These are phyloP conservation scores for Penicillium oxalicum DNA, from an alignment of 2,329 filamentous ascomycete genomes.

Conservation along the genomic window DNA sequence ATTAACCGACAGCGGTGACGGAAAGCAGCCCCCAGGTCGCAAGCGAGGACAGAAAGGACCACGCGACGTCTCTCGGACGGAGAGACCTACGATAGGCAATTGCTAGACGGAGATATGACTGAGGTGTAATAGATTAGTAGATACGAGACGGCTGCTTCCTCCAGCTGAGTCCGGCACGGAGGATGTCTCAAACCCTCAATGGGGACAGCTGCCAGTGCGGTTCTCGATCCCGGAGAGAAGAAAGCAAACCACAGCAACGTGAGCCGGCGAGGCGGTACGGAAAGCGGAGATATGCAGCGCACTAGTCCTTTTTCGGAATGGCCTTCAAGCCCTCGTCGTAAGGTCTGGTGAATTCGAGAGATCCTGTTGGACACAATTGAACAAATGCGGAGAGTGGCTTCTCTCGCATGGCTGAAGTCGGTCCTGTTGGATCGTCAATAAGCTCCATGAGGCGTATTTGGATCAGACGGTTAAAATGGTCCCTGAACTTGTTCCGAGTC, in stretches of 20 bases:
- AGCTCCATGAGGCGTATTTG: conserved; percentile 15
- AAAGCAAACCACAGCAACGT: too few species aligned
- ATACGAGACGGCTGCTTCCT: too few species aligned
- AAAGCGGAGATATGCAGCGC: neutral
- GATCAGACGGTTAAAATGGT: conserved; percentile 10
- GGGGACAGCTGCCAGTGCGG: too few species aligned
- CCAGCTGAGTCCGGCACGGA: too few species aligned
- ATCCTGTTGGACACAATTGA: neutral
- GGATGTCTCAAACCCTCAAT: too few species aligned
- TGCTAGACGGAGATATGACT: too few species aligned
- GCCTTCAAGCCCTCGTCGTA: too few species aligned
- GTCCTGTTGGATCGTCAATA: conserved; percentile 8
- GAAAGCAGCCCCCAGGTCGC: neutral
- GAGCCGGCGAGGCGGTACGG: neutral
- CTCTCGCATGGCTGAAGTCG: neutral
- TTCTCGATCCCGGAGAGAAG: too few species aligned
- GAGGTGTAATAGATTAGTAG: too few species aligned
- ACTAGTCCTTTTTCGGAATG: neutral
- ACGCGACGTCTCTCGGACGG: conserved; percentile 5
- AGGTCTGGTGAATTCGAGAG: neutral
- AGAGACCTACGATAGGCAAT: too few species aligned
- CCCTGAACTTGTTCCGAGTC: neutral
- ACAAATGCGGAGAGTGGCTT: neutral
- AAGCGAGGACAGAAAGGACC: conserved; percentile 1
- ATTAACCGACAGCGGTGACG: conserved; percentile 19